Base-by-base conservation (phyloP, 257 asterid species). In the Scutellaria minor region DNA sequence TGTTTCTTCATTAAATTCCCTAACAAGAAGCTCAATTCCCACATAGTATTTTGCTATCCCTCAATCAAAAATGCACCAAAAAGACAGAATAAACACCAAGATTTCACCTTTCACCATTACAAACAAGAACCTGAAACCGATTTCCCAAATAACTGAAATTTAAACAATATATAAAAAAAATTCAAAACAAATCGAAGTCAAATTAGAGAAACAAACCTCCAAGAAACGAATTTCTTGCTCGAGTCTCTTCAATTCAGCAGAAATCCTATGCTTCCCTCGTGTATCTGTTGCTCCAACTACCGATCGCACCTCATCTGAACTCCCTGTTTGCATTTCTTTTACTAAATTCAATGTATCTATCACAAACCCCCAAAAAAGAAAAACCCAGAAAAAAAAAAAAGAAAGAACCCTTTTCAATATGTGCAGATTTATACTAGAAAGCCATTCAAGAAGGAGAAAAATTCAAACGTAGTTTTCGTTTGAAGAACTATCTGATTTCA, bases 151-250 rank as follows among this genome's bases (percentile, higher is more conserved):
- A 72, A 48, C 35, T 64, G 46, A 71, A 61, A 60, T 31, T 31
- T 14, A 24, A 52, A 46, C 0, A n/a, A 27, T 44, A 5, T 22
- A 24, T 41, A 57, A 12, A 7, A 45, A 22, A 9, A 18, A 61
- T 6, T 68, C 71, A 71, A 73, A 58, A 39, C 27, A 0, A 35
- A 50, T 80, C 52, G 13, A 75, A 42, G 75, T 76, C 83, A 77
- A 64, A 77, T 2, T 27, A 4, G 62, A 59, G 20, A 22, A 60
- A 70, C 77, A 56, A 22, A 91, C 98, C 96, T 94, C 96, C 84
- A 94, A 81, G 78, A 86, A 91, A 50, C 96, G 92, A 75, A 92
- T 73, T 83, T 94, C 98, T 83, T 94, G 98, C 81, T 91, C 98
- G 70, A 91, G 88, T 60, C 96, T 88, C 87, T 94, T 94, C 86